phyloP scores from a whole-genome alignment of 352 stramenopile genomes.

The Peronosclerospora sorghi region DNA sequence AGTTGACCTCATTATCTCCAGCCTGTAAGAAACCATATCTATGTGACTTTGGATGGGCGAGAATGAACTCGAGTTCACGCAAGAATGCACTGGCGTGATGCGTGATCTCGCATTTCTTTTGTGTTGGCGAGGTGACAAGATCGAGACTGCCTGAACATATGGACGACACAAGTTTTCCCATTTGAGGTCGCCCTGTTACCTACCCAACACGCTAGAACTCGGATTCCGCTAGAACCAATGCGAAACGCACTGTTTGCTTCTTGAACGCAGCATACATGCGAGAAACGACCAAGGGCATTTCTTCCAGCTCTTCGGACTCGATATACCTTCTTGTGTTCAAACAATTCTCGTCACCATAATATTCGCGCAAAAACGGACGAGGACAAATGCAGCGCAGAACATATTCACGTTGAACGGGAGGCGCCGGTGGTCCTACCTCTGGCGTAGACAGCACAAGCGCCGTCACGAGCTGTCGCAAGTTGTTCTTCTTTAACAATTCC shows the following conservation, averaged over 20 bases:
- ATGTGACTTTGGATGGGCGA: no score
- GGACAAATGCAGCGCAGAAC: slow-evolving; percentile 64
- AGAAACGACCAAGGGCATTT: slow-evolving; percentile 59
- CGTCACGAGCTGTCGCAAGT: slow-evolving; percentile 24
- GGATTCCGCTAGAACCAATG: slow-evolving; percentile 52
- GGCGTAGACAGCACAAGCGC: slow-evolving; percentile 34
- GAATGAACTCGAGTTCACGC: no score
- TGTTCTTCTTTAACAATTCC: slow-evolving; percentile 21
- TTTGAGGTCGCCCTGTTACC: no score
- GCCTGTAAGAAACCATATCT: no score
- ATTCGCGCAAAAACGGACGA: slow-evolving; percentile 50
- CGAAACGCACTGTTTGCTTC: slow-evolving; percentile 68
- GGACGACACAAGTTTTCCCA: no score
- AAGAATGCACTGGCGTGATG: no score
- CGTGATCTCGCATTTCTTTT: no score
- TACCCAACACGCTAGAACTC: no score
- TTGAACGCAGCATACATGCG: slow-evolving; percentile 75
- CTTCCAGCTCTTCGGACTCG: slow-evolving; percentile 25
- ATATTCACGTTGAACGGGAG: slow-evolving; percentile 56
- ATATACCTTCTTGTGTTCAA: background rate
- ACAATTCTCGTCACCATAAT: slow-evolving; percentile 18
- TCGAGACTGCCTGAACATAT: no score
- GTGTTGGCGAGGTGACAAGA: no score
- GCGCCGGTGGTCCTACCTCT: slow-evolving; percentile 11
- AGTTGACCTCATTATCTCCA: no score